These are phyloP conservation scores for Meredithiella fracta DNA, from an alignment of 2,329 filamentous ascomycete species.

Conservation along the genomic window DNA sequence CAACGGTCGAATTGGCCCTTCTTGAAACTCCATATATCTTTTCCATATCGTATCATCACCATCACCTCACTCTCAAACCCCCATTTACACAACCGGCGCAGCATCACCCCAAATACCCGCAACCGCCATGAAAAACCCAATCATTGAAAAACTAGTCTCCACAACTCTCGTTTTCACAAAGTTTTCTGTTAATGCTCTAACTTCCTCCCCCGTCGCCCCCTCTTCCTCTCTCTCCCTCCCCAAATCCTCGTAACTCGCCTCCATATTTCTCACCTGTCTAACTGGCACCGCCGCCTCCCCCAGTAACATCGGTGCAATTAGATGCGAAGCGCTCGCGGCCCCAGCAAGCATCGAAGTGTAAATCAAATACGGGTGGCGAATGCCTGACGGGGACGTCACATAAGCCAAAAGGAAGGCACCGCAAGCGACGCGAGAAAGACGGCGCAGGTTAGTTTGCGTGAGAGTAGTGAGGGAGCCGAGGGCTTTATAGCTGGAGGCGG, in stretches of 20 bases:
- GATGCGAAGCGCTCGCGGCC: slow-evolving; percentile 40
- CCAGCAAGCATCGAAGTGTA: slow-evolving; percentile 61
- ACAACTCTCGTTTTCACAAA: slow-evolving; percentile 38
- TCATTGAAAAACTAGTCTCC: slow-evolving; percentile 35
- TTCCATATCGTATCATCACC: too few species aligned
- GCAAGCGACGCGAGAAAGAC: slow-evolving; percentile 52
- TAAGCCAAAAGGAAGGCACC: slow-evolving; percentile 64
- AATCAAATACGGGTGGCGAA: slow-evolving; percentile 75
- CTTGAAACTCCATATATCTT: too few species aligned
- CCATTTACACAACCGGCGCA: slow-evolving; percentile 17
- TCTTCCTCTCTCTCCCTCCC: slow-evolving; percentile 29
- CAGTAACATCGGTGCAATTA: slow-evolving; percentile 30
- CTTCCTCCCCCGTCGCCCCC: slow-evolving; percentile 44
- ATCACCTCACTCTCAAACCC: neutral
- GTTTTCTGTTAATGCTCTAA: slow-evolving; percentile 38
- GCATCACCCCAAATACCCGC: slow-evolving; percentile 53
- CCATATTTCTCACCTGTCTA: slow-evolving; percentile 31
- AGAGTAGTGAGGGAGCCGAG: slow-evolving; percentile 50
- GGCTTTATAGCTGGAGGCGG: slow-evolving; percentile 53
- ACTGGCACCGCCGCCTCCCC: slow-evolving; percentile 18
- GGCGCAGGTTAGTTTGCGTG: slow-evolving; percentile 47
- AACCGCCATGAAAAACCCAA: slow-evolving; percentile 44
- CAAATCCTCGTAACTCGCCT: slow-evolving; percentile 57
- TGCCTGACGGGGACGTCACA: slow-evolving; percentile 53
- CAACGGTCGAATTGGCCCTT: too few species aligned